Base-by-base conservation (phyloP, 1,284 basidiomycete species). In the Schizophyllum amplum region DNA sequence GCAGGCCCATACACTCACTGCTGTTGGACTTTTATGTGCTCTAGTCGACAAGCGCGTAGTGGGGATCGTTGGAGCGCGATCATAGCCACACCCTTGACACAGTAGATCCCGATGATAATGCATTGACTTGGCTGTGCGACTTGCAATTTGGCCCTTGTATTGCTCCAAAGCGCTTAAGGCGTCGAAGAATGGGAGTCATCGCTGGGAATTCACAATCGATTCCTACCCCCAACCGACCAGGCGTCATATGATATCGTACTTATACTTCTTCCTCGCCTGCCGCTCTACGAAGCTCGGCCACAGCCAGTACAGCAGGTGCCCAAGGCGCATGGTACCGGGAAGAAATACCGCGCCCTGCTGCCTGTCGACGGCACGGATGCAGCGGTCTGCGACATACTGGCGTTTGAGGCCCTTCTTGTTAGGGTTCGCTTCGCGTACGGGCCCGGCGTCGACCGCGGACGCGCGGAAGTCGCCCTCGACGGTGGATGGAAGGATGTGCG, bases 401-500 rank as follows among this genome's bases (percentile, higher is more conserved):
- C 75, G 68, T 66, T 77, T 86, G 33, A 90, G 64, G 2, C 84
- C 86, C 33, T 72, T 62, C 56, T 74, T 77, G 59, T 80, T 80
- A 0, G 82, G 80, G 13, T 24, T 50, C 5, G 66, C 61, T 64
- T 88, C 79, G 53, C 78, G 69, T 47, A 79, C 66, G 2, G 71
- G 66, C 23, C 83, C 77, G 58, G 75, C 76, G 63, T 91, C 87
- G 4, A 90, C 84, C 0, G 88, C 88, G 7, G 87, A 88, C 1
- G 83, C 80, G 23, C 92, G 83, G 72, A 95, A 94, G 62, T 81
- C 78, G 55, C 92, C 92, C 64, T 90, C 83, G 33, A 89, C 77
- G 4, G 85, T 87, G 24, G 74, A 73, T 11, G 87, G 84, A 1
- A 88, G 66, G 60, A 84, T 63, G 58, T 75, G 73, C 0, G 82